Conservation (phyloP, 1,139 yeast species). For the Torulaspora globosa region DNA sequence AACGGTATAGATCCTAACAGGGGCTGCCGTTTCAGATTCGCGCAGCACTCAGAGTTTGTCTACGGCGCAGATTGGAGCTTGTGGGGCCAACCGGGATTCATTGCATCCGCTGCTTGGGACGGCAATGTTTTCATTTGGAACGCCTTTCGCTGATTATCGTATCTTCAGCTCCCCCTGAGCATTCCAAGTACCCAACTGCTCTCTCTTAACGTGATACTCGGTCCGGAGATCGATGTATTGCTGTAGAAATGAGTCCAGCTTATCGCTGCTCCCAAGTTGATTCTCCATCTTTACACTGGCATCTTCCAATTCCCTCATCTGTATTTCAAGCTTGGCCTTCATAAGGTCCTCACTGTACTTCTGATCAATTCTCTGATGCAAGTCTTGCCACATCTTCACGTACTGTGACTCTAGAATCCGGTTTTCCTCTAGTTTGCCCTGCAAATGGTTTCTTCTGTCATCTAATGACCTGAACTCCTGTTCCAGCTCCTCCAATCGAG, state of each 20-base stretch:
- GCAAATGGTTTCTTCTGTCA: conserved; percentile 14
- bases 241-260: conserved; percentile 23
- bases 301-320: conserved; percentile 21
- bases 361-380: conserved; percentile 18
- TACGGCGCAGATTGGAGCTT: conserved; percentile 94
- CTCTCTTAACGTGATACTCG: conserved; percentile 27
- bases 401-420: conserved; percentile 27
- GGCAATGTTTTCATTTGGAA: conserved; percentile 94
- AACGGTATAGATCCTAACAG: conserved; percentile 42
- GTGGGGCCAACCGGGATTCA: conserved; percentile 97
- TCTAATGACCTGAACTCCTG: conserved; percentile 21
- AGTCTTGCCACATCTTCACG: conserved; percentile 29
- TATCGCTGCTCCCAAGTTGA: conserved; percentile 9
- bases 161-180: conserved; percentile 24
- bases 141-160: conserved; percentile 38
- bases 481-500: conserved; percentile 17
- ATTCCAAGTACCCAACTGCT: conserved; percentile 33
- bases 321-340: conserved; percentile 18
- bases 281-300: conserved; percentile 19
- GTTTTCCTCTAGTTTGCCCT: conserved; percentile 19
- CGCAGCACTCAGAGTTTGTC: conserved; percentile 79
- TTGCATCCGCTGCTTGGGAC: conserved; percentile 94
- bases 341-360: conserved; percentile 27
- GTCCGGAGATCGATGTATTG: conserved; percentile 22
- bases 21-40: conserved; percentile 57